Base-by-base conservation (phyloP, 805 yeast genomes). In the Lipomyces sp. region DNA sequence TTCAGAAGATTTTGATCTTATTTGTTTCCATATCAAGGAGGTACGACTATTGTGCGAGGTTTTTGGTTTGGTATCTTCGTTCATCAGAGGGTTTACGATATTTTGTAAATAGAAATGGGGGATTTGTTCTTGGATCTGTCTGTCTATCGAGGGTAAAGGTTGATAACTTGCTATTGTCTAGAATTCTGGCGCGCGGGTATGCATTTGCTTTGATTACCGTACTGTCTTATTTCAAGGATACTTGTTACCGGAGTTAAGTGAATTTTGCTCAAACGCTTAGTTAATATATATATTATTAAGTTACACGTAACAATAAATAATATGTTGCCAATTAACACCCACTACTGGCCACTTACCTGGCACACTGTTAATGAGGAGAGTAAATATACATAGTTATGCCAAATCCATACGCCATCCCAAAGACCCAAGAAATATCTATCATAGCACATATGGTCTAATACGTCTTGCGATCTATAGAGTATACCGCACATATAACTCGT, bases 401-500 rank as follows among this genome's bases (percentile, higher is more conserved):
- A 10, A 42, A 42, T 42, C 48, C 24, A 42, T 42, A 42, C 48
- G 48, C 48, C 48, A 42, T 15, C 48, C 39, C 48, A 42, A 15
- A 42, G 48, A 42, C 48, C 48, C 48, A 42, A 42, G 6, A 10
- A 42, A 42, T 10, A 13, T 8, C 15, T 39, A 5, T 39, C 24
- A 39, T 39, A 15, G 45, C 45, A 13, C 48, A 42, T 39, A 35
- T 15, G 48, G 7, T 39, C 24, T 39, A 7, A 74, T 88, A 86
- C 13, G 48, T 11, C 15, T 1, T 42, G 48, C 48, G 48, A 33
- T 34, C 57, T 65, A 65, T 34, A 63, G 42, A 2, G 70, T 74
- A 72, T 89, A 88, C 59, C 91, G 77, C 34, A 89, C 84, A 74
- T 88, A 86, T 54, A 90, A 79, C 35, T 88, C 91, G 76, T 89